A percentile compares a stretch with the other conserved stretches of the same genome.
phyloP scores from a whole-genome alignment of 805 yeast genomes.

The Zygoascus bituminiphila region DNA sequence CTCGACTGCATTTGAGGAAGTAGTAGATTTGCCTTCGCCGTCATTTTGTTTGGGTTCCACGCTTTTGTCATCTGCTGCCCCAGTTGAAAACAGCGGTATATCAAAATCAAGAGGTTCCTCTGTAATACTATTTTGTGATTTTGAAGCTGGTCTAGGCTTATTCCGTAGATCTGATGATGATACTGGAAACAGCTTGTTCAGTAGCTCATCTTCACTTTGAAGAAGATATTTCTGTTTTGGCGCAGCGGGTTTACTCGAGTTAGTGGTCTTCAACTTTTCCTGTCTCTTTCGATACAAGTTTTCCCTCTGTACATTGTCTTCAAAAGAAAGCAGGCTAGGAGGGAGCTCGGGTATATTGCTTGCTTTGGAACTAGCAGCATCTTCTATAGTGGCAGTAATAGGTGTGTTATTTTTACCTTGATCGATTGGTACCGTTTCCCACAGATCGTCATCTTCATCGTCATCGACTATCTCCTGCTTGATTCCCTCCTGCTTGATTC shows the following conservation, averaged over 20 bases:
- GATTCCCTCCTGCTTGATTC: slow-evolving; percentile 10
- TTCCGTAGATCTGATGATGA: not conserved
- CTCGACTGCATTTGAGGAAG: not conserved
- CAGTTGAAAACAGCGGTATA: not conserved
- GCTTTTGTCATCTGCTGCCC: not conserved
- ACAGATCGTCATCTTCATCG: slow-evolving; percentile 40
- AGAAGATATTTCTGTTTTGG: not conserved
- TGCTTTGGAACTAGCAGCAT: too few relatives aligned
- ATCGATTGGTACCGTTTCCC: slow-evolving; percentile 58
- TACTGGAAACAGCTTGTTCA: slow-evolving; percentile 1
- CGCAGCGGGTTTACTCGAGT: not conserved
- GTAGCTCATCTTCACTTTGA: not conserved
- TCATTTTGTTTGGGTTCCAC: too few relatives aligned
- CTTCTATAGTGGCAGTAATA: not conserved
- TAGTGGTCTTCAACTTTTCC: not conserved
- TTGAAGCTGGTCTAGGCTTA: not conserved
- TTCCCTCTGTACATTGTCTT: slow-evolving; percentile 20
- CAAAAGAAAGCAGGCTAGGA: slow-evolving; percentile 18
- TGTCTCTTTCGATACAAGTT: slow-evolving; percentile 15
- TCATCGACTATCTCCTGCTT: slow-evolving; percentile 34
- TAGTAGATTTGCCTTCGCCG: not conserved
- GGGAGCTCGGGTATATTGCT: slow-evolving; percentile 6
- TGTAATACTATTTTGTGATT: not conserved
- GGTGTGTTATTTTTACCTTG: slow-evolving; percentile 7
- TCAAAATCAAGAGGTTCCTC: not conserved